Evolutionary conservation across 1,284 basidiomycete genomes (phyloP), one percentile per base, ranked within the genome.

Genomic region (Trichosporon ovoides): DNA sequence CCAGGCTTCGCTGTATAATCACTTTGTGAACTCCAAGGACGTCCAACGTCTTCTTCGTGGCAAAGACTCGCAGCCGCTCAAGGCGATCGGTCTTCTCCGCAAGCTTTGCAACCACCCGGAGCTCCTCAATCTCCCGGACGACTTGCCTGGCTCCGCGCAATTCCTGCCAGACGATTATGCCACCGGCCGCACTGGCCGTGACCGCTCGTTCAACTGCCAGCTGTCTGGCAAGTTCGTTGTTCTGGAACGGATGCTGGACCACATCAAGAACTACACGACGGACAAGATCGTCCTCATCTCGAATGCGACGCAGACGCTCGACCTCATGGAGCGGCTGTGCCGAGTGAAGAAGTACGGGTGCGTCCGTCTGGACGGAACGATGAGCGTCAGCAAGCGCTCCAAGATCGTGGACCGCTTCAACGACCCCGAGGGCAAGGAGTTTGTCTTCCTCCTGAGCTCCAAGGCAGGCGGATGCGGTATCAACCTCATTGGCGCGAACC

Each of bases 201-300:
- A 85, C 83, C 52, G 80, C 73, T 63, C 62, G 14, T 83, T 93
- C 16, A 83, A 86, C 59, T 87, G 85, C 69, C 84, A 87, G 49
- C 91, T 88, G 85, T 83, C 90, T 52, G 93, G 93, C 46, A 97
- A 97, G 77, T 97, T 98, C 76, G 68, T 93, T 35, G 94, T 99
- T 3, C 81, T 99, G 14, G 94, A 97, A 70, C 83, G 93, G 91
- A 95, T 97, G 77, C 79, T 97, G 49, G 86, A 91, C 68, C 87
- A 87, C 54, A 87, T 95, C 63, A 65, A 67, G 58, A 86, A 85
- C 12, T 83, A 88, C 64, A 93, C 89, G 18, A 88, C 84, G 61
- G 95, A 99, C 81, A 99, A 99, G 82, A 98, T 98, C 62, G 95
- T 99, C 7, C 81, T 99, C 40, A 98, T 99, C 75, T 94, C 90